Percentiles rank a stretch among this genome's conserved stretches.
Evolutionary conservation across 495 filamentous ascomycete species (phyloP).

Genomic region (Lasiosphaeris hirsuta): DNA sequence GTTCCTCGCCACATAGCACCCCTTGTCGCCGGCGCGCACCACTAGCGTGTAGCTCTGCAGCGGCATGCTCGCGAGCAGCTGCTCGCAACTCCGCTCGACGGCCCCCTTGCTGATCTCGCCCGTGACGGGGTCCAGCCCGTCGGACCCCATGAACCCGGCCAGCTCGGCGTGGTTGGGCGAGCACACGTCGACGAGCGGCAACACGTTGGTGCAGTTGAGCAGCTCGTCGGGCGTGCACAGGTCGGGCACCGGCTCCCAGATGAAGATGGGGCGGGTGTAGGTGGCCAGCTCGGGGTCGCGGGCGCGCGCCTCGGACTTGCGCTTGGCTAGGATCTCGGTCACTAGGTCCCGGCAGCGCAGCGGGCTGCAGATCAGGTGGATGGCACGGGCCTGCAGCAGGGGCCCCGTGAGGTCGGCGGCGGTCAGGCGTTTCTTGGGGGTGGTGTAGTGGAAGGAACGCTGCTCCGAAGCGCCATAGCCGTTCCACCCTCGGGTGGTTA

Average conservation of each 20-base stretch:
- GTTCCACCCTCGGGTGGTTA: conserved; percentile 91
- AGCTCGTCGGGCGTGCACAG: conserved; percentile 75
- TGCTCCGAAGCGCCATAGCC: conserved; percentile 60
- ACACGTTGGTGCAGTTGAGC: conserved; percentile 64
- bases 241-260: conserved; percentile 96
- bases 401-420: conserved; percentile 42
- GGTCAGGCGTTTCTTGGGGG: conserved; percentile 73
- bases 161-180: conserved; percentile 88
- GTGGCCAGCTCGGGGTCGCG: conserved; percentile 11
- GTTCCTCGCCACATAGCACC: conserved; percentile 51
- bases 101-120: conserved; percentile 49
- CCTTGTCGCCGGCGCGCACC: conserved; percentile 48
- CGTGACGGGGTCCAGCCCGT: conserved; percentile 43
- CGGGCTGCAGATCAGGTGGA: conserved; percentile 86
- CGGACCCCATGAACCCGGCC: conserved; percentile 68
- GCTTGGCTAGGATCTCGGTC: conserved; percentile 8
- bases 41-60: conserved; percentile 53
- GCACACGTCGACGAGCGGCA: conserved; percentile 75
- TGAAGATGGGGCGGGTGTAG: conserved; percentile 61
- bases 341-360: conserved; percentile 69
- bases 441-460: conserved; percentile 80
- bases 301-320: conserved; percentile 11
- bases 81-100: conserved; percentile 53
- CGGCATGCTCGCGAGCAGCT: conserved; percentile 50
- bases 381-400: conserved; percentile 67